Base-by-base conservation (phyloP, 495 filamentous ascomycete genomes). In the Cladorrhinum samala region DNA sequence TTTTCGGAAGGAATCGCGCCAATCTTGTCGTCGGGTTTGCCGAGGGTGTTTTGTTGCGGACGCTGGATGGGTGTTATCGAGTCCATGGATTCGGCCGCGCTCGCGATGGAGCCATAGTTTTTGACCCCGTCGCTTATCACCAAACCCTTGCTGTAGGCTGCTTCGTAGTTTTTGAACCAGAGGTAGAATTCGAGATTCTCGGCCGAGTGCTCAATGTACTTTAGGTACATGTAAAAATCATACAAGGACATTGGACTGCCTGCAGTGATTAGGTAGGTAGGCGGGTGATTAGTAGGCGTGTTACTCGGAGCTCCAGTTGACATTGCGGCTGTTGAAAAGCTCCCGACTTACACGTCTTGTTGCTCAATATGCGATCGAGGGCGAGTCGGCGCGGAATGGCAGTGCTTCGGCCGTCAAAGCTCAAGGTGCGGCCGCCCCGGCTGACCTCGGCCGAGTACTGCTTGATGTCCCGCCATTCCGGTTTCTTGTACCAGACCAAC, bases 121-220 rank as follows among this genome's bases (percentile, higher is more conserved):
- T 65, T 62, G 36, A 66, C 58, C 17, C 56, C 51, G 38, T 57
- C 46, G 11, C 33, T 47, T 5, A 25, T 37, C 11, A 59, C 27
- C 5, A 6, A 19, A 8, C 65, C 49, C 30, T 68, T 61, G 37
- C 53, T 55, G 43, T 64, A 68, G 6, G 66, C 55, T 3, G 56
- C 49, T 51, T 73, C 69, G 36, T 71, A 73, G 61, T 71, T 72
- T 53, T 69, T 70, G 64, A 61, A 73, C 86, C 85, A 89, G 23
- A 87, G 80, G 61, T 89, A 89, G 39, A 87, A 85, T 62, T 88
- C 83, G 51, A 91, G 77, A 39, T 70, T 70, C 55, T 70, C 67
- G 14, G 64, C 52, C 30, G 67, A 70, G 54, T 58, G 65, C 57
- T 70, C 67, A 33, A 70, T 68, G 61, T 70, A 61, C 57, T 68